Conservation (phyloP, 108 stramenopile genomes). For the Thalassiosira profunda region DNA sequence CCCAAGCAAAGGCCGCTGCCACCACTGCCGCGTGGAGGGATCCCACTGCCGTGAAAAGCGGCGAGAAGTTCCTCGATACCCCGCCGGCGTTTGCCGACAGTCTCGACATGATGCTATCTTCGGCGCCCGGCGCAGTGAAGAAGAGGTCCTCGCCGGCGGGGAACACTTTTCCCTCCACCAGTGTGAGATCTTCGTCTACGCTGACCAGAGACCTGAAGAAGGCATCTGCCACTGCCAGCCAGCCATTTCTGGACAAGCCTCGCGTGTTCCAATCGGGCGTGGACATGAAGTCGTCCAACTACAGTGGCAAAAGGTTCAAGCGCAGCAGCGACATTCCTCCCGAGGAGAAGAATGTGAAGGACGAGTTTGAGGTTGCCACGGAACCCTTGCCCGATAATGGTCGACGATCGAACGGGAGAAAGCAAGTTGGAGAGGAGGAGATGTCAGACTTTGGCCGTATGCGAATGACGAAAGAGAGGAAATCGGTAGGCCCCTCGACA, state of each 20-base stretch:
- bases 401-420: no score
- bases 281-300: neutral
- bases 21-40: neutral
- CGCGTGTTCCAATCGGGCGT: neutral
- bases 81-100: constrained; percentile 4
- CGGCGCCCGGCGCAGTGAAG: neutral
- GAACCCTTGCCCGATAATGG: constrained; percentile 1
- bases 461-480: neutral
- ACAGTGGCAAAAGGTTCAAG: constrained; percentile 5
- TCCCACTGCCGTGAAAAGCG: neutral
- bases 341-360: neutral
- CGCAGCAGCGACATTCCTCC: neutral
- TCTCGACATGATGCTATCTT: neutral
- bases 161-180: neutral
- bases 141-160: neutral
- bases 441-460: no score
- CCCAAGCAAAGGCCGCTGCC: neutral
- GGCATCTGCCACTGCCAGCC: neutral
- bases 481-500: neutral
- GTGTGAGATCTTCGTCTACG: no score
- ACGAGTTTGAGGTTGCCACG: constrained; percentile 3
- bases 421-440: no score
- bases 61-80: neutral
- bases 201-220: no score
- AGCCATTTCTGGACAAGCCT: neutral